phyloP scores from a whole-genome alignment of 2,329 filamentous ascomycete species.

The Fusarium solani-melongenae region DNA sequence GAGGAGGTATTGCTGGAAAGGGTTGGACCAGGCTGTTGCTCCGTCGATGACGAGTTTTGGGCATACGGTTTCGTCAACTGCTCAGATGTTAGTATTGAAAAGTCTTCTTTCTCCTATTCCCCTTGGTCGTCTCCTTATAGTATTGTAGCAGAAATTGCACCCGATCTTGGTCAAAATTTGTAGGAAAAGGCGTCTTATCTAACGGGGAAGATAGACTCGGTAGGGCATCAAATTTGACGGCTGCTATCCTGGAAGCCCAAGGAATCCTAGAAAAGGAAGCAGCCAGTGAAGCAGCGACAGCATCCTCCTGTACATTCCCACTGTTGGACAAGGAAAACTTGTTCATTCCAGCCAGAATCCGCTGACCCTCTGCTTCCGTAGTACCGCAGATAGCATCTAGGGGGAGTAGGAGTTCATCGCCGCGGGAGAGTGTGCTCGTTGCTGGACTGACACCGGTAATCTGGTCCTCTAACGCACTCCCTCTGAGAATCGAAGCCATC shows the following conservation, averaged over 20 bases:
- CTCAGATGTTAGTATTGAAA: not conserved
- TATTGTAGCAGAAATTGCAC: not conserved
- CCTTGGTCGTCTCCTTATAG: not conserved
- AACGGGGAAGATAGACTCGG: not conserved
- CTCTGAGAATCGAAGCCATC: not conserved
- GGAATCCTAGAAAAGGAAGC: not conserved
- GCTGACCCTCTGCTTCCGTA: not conserved
- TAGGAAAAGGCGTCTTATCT: not conserved
- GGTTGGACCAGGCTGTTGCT: not conserved
- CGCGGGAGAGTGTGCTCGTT: not conserved
- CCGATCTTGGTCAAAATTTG: not conserved
- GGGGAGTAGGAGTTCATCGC: not conserved
- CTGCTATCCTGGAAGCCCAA: not conserved
- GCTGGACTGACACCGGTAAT: not conserved
- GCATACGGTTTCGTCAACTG: not conserved
- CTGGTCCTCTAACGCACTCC: not conserved
- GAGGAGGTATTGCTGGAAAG: not conserved
- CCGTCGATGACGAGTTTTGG: not conserved
- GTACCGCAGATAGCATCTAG: not conserved
- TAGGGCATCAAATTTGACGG: not conserved
- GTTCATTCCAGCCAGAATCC: not conserved
- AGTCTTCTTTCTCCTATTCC: no score
- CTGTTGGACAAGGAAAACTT: not conserved
- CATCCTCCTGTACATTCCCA: not conserved
- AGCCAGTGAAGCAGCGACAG: not conserved